Percentiles rank a stretch among this genome's conserved stretches.
Conservation (phyloP, 1,284 basidiomycete genomes). For the Puccinia novopanici region DNA sequence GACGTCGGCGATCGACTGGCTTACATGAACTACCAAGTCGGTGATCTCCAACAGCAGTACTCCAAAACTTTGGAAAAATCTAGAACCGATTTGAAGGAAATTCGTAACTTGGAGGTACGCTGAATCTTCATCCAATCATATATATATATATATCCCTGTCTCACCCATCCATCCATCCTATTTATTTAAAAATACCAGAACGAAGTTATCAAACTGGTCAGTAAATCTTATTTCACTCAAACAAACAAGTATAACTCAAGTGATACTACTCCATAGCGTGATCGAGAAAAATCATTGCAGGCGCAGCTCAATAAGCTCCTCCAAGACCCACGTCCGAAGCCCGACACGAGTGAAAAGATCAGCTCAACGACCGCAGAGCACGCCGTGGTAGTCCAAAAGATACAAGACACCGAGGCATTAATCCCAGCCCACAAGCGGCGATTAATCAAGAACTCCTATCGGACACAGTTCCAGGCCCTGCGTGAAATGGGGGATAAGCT, state of each 20-base stretch:
- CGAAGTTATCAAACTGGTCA: slow-evolving; percentile 32
- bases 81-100: slow-evolving; percentile 41
- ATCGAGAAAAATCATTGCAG: slow-evolving; percentile 49
- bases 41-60: slow-evolving; percentile 52
- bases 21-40: slow-evolving; percentile 53
- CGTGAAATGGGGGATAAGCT: slow-evolving; percentile 56
- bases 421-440: slow-evolving; percentile 54
- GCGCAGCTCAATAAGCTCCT: slow-evolving; percentile 50
- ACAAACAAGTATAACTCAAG: slow-evolving; percentile 49
- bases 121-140: neutral
- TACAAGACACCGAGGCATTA: slow-evolving; percentile 51
- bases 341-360: slow-evolving; percentile 52
- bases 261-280: slow-evolving; percentile 30
- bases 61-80: slow-evolving; percentile 21
- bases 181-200: slow-evolving; percentile 5
- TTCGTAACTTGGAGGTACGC: slow-evolving; percentile 41
- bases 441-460: slow-evolving; percentile 54
- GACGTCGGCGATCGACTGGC: slow-evolving; percentile 55
- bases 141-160: neutral
- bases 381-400: slow-evolving; percentile 44
- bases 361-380: slow-evolving; percentile 51
- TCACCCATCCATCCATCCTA: neutral
- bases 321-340: slow-evolving; percentile 50
- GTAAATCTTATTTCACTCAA: slow-evolving; percentile 51
- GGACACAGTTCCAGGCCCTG: slow-evolving; percentile 54